phyloP scores from a whole-genome alignment of 495 filamentous ascomycete genomes.

The Trypethelium eluteriae region DNA sequence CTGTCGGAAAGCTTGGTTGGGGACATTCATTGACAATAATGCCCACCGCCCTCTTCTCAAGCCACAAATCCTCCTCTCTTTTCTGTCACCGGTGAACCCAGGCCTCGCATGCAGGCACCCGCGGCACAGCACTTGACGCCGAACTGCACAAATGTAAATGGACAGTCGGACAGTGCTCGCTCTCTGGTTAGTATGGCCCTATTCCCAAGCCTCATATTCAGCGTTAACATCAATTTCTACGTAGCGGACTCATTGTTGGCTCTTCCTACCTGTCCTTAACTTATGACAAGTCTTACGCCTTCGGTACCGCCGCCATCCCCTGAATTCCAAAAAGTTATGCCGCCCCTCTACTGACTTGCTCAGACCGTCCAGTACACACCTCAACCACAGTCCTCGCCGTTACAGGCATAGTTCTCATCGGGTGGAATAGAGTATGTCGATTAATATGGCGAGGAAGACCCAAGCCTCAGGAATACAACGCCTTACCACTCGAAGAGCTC shows the following conservation, averaged over 20 bases:
- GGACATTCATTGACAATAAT: not conserved
- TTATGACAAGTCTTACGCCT: slow-evolving; percentile 6
- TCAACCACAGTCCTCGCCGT: slow-evolving; percentile 24
- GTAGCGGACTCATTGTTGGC: slow-evolving; percentile 13
- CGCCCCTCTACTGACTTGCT: not conserved
- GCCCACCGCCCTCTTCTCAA: not conserved
- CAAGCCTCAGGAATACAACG: slow-evolving; percentile 17
- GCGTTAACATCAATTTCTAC: not conserved
- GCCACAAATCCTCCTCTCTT: not conserved
- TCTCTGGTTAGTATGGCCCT: not conserved
- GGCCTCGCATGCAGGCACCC: slow-evolving; percentile 2
- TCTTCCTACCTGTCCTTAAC: slow-evolving; percentile 9
- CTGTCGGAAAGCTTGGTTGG: too few species aligned
- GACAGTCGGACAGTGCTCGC: slow-evolving; percentile 9
- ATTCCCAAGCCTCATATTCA: not conserved
- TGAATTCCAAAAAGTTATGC: not conserved
- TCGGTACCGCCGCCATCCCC: not conserved
- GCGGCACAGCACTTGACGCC: not conserved
- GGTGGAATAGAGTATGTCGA: slow-evolving; percentile 15
- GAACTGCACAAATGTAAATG: slow-evolving; percentile 7
- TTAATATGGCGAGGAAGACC: not conserved
- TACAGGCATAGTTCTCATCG: slow-evolving; percentile 23
- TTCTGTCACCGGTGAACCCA: not conserved
- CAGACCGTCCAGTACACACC: slow-evolving; percentile 28
- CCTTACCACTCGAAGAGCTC: slow-evolving; percentile 21